Evolutionary conservation across 2,329 filamentous ascomycete genomes (phyloP).

Genomic region (Chrysosporium keratinophilum): DNA sequence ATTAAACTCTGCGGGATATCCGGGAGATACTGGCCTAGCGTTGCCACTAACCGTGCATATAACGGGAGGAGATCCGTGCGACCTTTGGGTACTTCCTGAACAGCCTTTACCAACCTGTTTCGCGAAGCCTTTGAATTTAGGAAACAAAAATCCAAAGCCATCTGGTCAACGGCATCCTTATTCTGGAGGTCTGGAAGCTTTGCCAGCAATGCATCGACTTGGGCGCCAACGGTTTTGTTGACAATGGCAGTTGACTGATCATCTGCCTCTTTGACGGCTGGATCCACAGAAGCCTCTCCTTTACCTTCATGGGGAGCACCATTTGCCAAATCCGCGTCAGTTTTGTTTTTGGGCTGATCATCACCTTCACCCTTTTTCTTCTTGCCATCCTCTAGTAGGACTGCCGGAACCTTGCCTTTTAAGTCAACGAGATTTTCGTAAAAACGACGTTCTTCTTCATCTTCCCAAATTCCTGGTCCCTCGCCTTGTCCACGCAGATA

Average conservation of each 20-base stretch:
- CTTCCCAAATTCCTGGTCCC: slow-evolving; percentile 93
- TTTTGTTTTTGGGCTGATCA: slow-evolving; percentile 72
- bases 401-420: slow-evolving; percentile 88
- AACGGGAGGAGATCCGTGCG: slow-evolving; percentile 80
- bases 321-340: slow-evolving; percentile 40
- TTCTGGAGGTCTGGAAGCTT: slow-evolving; percentile 83
- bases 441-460: slow-evolving; percentile 93
- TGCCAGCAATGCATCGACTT: slow-evolving; percentile 81
- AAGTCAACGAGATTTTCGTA: slow-evolving; percentile 95
- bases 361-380: slow-evolving; percentile 82
- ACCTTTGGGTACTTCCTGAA: slow-evolving; percentile 91
- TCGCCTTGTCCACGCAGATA: slow-evolving; percentile 85
- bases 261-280: slow-evolving; percentile 50
- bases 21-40: slow-evolving; percentile 82
- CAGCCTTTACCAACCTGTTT: slow-evolving; percentile 81
- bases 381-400: slow-evolving; percentile 85
- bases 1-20: slow-evolving; percentile 90
- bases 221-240: slow-evolving; percentile 94
- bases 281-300: slow-evolving; percentile 30
- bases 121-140: slow-evolving; percentile 96
- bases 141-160: slow-evolving; percentile 94
- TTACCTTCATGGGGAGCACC: slow-evolving; percentile 34
- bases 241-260: slow-evolving; percentile 89
- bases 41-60: slow-evolving; percentile 88
- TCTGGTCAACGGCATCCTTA: slow-evolving; percentile 84